Percentiles rank a stretch among this genome's conserved stretches.
Conservation (phyloP, 768 basidiomycete genomes). For the Leccinum arenicola region DNA sequence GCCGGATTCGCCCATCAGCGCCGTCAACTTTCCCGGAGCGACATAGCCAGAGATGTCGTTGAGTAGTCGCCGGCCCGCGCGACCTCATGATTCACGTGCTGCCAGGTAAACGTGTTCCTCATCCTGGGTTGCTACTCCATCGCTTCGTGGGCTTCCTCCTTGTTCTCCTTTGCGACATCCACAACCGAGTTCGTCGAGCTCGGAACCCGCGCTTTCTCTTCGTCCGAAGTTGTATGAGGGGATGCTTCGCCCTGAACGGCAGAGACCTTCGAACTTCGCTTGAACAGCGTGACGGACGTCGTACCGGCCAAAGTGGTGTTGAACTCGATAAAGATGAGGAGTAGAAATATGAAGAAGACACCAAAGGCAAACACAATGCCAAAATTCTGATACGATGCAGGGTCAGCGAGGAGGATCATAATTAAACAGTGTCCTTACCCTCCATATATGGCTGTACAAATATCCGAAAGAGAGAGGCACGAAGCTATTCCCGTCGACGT, state of each 20-base stretch:
- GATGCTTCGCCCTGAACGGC: neutral
- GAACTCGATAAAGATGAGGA: conserved; percentile 60
- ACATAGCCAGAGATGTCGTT: conserved; percentile 79
- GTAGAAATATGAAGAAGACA: conserved; percentile 51
- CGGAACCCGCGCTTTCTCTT: conserved; percentile 27
- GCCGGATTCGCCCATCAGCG: conserved; percentile 67
- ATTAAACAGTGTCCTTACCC: conserved; percentile 26
- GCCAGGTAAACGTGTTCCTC: conserved; percentile 79
- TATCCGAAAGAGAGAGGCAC: conserved; percentile 42
- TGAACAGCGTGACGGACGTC: conserved; percentile 58
- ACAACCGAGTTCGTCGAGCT: conserved; percentile 4
- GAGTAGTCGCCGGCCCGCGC: conserved; percentile 53
- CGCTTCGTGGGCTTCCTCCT: conserved; percentile 28
- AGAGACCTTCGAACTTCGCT: conserved; percentile 46
- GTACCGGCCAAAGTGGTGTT: conserved; percentile 37
- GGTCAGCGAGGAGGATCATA: neutral
- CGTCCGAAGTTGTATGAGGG: conserved; percentile 23
- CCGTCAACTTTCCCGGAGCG: conserved; percentile 75
- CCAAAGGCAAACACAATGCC: conserved; percentile 72
- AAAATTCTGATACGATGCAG: conserved; percentile 43
- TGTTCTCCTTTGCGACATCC: conserved; percentile 8
- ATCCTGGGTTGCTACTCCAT: conserved; percentile 32
- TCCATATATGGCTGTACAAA: conserved; percentile 47
- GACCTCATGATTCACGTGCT: conserved; percentile 65
- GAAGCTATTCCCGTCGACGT: conserved; percentile 62